Base-by-base conservation (phyloP, 306 rosid species). In the Trifolium fragiferum region DNA sequence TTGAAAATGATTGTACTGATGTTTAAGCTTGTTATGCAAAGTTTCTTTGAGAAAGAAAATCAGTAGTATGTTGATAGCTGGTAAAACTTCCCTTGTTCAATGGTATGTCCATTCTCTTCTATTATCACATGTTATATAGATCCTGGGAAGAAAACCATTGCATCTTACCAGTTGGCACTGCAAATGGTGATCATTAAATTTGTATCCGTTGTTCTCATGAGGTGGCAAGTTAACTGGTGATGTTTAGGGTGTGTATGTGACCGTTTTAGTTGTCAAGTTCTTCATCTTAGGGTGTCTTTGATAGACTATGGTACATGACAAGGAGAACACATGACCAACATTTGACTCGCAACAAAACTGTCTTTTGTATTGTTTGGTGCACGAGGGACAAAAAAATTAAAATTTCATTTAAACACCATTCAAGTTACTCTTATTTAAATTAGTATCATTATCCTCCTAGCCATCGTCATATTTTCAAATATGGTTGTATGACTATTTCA, bases 31-130 rank as follows among this genome's bases (percentile, higher is more conserved):
- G 32, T 47, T 30, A 12, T 1, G 58, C 68, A 11, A 41, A 38
- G 46, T 73, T 16, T 59, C 46, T 25, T 25, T 30, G 15, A 15
- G 25, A 16, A 44, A 73, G 38, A 57, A 57, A 57, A 47, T 60
- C 46, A 40, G 68, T 59, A 59, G 59, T 43, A 73, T 11, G 11
- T 20, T 40, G 35, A 41, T 20, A 66, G 27, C 33, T 10, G 77
- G 46, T 60, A 15, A 73, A 15, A 27, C 46, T 59, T 73, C 3
- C 70, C 27, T 11, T 64, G 50, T 63, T 63, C 69, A 63, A 35
- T 63, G n/a, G 16, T 63, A 37, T 63, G 25, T 64, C 50, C 50
- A 16, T 37, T 64, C 16, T 64, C 49, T 18, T 64, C n/a, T 37
- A 64, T 2, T 18, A 64, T 37, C 32, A 1, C 47, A 35, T 35